Evolutionary conservation across 345 rosid genomes (phyloP).

Genomic region (Fremontodendron californicum): DNA sequence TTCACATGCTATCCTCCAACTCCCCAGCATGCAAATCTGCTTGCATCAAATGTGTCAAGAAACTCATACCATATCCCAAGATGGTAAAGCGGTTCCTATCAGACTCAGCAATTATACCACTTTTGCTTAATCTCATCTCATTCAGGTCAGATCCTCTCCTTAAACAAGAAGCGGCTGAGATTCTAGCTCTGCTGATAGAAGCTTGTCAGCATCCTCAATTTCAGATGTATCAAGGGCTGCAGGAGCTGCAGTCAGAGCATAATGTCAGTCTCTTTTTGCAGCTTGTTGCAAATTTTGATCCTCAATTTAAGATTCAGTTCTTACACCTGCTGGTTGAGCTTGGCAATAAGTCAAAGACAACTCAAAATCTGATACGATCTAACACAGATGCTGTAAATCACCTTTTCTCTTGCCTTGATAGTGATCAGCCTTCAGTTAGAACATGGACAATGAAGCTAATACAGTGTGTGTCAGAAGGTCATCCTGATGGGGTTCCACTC

Average conservation of each 20-base stretch:
- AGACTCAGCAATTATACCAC: constrained; percentile 35
- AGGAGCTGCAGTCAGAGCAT: constrained; percentile 45
- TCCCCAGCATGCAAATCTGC: constrained; percentile 38
- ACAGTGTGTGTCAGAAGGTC: constrained; percentile 36
- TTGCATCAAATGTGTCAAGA: constrained; percentile 43
- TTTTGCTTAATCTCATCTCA: constrained; percentile 33
- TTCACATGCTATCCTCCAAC: constrained; percentile 41
- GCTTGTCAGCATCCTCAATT: constrained; percentile 32
- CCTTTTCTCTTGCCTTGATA: constrained; percentile 37
- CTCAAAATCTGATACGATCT: constrained; percentile 30
- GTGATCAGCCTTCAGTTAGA: constrained; percentile 25
- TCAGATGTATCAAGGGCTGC: constrained; percentile 34
- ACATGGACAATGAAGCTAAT: constrained; percentile 44
- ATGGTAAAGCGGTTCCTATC: constrained; percentile 35
- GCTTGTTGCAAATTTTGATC: constrained; percentile 24
- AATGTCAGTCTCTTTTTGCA: constrained; percentile 40
- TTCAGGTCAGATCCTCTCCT: constrained; percentile 30
- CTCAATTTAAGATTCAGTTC: constrained; percentile 33
- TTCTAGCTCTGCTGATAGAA: constrained; percentile 36
- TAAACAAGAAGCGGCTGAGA: constrained; percentile 43
- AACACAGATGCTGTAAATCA: constrained; percentile 25
- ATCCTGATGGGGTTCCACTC: constrained; percentile 38
- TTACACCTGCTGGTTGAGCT: constrained; percentile 44
- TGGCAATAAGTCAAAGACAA: constrained; percentile 35
- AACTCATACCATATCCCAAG: constrained; percentile 31